These are phyloP conservation scores for Fusarium fujikuroi DNA, from an alignment of 2,329 filamentous ascomycete species.

Conservation along the genomic window DNA sequence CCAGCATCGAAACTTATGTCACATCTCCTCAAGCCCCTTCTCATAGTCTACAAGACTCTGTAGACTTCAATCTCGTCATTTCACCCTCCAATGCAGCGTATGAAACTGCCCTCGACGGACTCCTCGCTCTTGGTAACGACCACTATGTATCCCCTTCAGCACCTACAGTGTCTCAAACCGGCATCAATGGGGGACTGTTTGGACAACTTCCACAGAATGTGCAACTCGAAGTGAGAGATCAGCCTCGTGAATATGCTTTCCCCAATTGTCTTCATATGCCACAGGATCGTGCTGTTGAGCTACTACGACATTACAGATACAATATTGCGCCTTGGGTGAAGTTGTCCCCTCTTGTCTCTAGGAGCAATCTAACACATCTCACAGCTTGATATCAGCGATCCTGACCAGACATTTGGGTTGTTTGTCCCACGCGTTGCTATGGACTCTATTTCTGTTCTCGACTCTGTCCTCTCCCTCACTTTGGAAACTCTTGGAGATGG, in stretches of 20 bases:
- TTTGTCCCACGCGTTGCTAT: slow-evolving; percentile 47
- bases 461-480: slow-evolving; percentile 43
- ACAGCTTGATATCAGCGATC: slow-evolving; percentile 57
- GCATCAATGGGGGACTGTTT: slow-evolving; percentile 17
- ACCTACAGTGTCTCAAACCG: slow-evolving; percentile 12
- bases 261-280: slow-evolving; percentile 41
- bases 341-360: neutral
- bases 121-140: slow-evolving; percentile 49
- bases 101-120: slow-evolving; percentile 49
- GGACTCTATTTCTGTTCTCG: slow-evolving; percentile 39
- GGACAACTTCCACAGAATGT: slow-evolving; percentile 7
- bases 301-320: slow-evolving; percentile 58
- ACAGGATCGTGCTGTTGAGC: slow-evolving; percentile 42
- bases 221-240: slow-evolving; percentile 7
- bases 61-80: slow-evolving; percentile 28
- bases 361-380: slow-evolving; percentile 1
- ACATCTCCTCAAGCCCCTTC: slow-evolving; percentile 10
- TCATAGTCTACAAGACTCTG: neutral
- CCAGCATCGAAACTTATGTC: slow-evolving; percentile 4
- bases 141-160: slow-evolving; percentile 21
- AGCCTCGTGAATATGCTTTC: slow-evolving; percentile 24
- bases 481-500: slow-evolving; percentile 27
- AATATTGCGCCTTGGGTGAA: slow-evolving; percentile 58
- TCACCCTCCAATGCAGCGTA: slow-evolving; percentile 44
- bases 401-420: slow-evolving; percentile 54